Percentiles rank a stretch among this genome's conserved stretches.
Evolutionary conservation across 1,284 basidiomycete genomes (phyloP).

Genomic region (Chondrostereum purpureum): DNA sequence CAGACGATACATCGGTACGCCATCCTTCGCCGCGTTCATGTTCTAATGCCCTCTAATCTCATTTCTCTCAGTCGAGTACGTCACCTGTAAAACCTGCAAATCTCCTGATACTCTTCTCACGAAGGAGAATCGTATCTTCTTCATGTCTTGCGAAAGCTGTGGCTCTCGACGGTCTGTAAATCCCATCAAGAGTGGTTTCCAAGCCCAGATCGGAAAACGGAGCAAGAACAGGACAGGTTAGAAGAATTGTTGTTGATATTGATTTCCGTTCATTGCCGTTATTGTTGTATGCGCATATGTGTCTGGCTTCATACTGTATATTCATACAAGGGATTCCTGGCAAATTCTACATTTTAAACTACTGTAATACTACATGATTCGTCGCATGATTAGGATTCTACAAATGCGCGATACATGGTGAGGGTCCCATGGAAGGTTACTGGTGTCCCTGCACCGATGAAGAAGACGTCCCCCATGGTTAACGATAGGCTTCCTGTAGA

Average conservation of each 20-base stretch:
- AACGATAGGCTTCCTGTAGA: slow-evolving; percentile 38
- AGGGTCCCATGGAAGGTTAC: slow-evolving; percentile 45
- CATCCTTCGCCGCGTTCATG: not conserved
- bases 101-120: slow-evolving; percentile 94
- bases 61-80: slow-evolving; percentile 82
- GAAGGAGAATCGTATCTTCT: slow-evolving; percentile 99
- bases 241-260: slow-evolving; percentile 5
- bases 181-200: slow-evolving; percentile 98
- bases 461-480: slow-evolving; percentile 72
- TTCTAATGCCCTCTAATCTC: slow-evolving; percentile 4
- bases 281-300: not conserved
- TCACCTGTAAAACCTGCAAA: slow-evolving; percentile 99
- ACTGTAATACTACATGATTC: not conserved
- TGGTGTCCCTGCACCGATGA: slow-evolving; percentile 71
- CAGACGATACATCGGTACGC: slow-evolving; percentile 88
- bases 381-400: slow-evolving; percentile 34
- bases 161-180: slow-evolving; percentile 90
- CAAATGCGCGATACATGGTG: slow-evolving; percentile 74
- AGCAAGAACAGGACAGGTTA: slow-evolving; percentile 63
- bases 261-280: no score
- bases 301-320: no score
- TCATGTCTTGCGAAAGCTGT: slow-evolving; percentile 96
- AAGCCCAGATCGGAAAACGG: slow-evolving; percentile 89
- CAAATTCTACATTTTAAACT: no score
- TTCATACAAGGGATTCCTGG: no score